Percentiles rank a stretch among this genome's conserved stretches.
These are phyloP conservation scores for Bassia scoparia DNA, from an alignment of 148 eudicot species.

Conservation along the genomic window DNA sequence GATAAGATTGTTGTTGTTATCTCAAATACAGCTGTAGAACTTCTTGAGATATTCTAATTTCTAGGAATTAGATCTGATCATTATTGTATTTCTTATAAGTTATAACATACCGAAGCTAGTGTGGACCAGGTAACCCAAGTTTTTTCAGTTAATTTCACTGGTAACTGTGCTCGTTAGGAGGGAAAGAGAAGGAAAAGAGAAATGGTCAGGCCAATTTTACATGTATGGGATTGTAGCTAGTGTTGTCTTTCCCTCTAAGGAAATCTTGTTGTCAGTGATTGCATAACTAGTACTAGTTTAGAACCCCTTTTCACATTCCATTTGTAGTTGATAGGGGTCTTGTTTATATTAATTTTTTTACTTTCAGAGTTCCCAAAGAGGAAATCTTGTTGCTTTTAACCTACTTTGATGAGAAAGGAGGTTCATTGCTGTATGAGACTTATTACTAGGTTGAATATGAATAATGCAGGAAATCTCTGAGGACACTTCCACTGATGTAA, in stretches of 20 bases:
- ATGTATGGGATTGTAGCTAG: not conserved
- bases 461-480: slow-evolving; percentile 35
- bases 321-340: not conserved
- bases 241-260: not conserved
- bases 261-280: not conserved
- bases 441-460: slow-evolving; percentile 10
- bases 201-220: not conserved
- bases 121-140: not conserved
- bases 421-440: not conserved
- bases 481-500: slow-evolving; percentile 37
- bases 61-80: no score
- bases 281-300: not conserved
- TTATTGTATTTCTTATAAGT: no score
- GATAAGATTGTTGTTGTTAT: no score
- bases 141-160: not conserved
- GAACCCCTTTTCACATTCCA: not conserved
- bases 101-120: no score
- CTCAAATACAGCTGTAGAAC: no score
- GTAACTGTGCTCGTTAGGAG: not conserved
- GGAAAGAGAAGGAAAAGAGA: not conserved
- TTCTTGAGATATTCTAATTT: no score
- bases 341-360: not conserved
- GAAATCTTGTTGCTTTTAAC: not conserved
- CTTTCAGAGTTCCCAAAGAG: not conserved
- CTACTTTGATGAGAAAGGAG: not conserved